Evolutionary conservation across 2,329 filamentous ascomycete genomes (phyloP).

Genomic region (Penicillium sp.): DNA sequence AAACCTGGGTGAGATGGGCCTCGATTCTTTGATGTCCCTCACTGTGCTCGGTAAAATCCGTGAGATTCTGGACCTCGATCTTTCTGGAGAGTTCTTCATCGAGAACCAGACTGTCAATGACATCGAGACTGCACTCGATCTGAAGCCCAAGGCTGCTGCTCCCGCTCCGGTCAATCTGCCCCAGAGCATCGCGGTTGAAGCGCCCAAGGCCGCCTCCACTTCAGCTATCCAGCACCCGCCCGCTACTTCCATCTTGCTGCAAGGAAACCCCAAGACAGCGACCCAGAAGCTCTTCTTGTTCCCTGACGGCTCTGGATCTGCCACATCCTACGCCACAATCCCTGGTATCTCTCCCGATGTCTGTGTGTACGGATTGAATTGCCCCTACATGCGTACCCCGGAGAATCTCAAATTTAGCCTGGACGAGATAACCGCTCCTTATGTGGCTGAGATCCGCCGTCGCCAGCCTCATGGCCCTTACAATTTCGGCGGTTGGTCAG

Average conservation of each 20-base stretch:
- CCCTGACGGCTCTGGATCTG: constrained; percentile 48
- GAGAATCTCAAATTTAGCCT: constrained; percentile 37
- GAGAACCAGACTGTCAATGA: constrained; percentile 44
- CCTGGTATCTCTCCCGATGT: constrained; percentile 42
- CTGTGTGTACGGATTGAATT: constrained; percentile 45
- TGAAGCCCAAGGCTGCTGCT: constrained; percentile 36
- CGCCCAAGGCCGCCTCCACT: constrained; percentile 17
- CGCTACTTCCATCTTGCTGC: constrained; percentile 44
- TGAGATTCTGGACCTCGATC: constrained; percentile 42
- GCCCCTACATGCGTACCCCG: constrained; percentile 46
- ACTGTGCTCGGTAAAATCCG: constrained; percentile 47
- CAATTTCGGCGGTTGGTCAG: constrained; percentile 71
- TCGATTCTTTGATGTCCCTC: constrained; percentile 48
- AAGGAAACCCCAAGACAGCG: constrained; percentile 45
- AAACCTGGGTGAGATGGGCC: constrained; percentile 45
- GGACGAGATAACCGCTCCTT: constrained; percentile 37
- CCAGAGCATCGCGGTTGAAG: constrained; percentile 22
- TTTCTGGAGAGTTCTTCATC: constrained; percentile 45
- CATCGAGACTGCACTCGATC: constrained; percentile 38
- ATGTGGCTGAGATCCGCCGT: constrained; percentile 47
- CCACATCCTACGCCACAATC: constrained; percentile 46
- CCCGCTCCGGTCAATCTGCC: constrained; percentile 22
- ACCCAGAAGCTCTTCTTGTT: constrained; percentile 44
- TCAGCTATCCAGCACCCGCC: constrained; percentile 31
- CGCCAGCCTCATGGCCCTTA: constrained; percentile 57